Evolutionary conservation across 2,329 filamentous ascomycete genomes (phyloP), one percentile per base, ranked within the genome.

Genomic region (Escovopsis sp.): DNA sequence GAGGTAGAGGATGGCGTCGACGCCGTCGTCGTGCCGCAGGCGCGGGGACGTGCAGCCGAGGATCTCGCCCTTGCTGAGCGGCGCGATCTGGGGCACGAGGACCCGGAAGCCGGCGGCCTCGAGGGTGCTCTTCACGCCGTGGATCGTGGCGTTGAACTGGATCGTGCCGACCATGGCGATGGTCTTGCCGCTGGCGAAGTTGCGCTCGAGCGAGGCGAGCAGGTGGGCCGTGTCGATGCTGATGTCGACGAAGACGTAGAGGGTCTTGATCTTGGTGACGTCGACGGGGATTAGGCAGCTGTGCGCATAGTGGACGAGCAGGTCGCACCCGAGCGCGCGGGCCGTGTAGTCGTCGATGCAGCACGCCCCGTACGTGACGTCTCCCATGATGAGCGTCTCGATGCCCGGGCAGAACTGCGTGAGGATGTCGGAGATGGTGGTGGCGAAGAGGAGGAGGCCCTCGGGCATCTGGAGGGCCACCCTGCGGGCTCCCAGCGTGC

Each of bases 341-440:
- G 91, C 93, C 0, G 91, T 98, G 64, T 93, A 98, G 64, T 98
- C 91, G 59, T 98, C 91, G 53, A 98, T 95, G 57, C 91, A 98
- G 67, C 91, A 98, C 16, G 91, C 91, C 48, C 91, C 91, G 59
- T 98, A 98, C 1, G 91, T 98, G 35, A 98, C 91, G 58, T 98
- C 91, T 46, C 91, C 91, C 91, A 98, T 98, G 60, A 98, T 98
- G 41, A 96, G 70, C 2, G 89, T 96, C 58, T 93, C 85, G 34
- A 83, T 81, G 2, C 84, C 87, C 0, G 86, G 82, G 56, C 91
- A 98, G 66, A 98, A 98, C 57, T 88, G 83, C 1, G 84, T 85
- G 38, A 98, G 69, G 53, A 98, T 96, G 58, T 98, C 91, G 4
- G 91, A 94, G 51, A 98, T 89, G 31, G 91, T 98, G 24, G 91